Evolutionary conservation across 768 basidiomycete genomes (phyloP).

Genomic region (Collybia sordida): DNA sequence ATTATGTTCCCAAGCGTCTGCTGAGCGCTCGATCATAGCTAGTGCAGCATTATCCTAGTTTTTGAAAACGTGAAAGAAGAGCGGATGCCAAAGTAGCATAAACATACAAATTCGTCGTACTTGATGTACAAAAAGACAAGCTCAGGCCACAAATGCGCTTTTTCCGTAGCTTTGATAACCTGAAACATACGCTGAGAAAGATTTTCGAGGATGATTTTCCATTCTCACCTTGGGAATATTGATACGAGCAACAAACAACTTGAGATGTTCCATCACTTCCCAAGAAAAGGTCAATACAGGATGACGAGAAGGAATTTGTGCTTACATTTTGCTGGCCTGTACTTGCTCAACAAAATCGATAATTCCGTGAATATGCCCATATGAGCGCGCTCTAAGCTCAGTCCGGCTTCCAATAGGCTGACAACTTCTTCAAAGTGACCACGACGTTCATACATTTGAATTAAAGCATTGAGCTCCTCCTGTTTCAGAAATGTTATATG

Average conservation of each 20-base stretch:
- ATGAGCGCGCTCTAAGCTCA: conserved; percentile 96
- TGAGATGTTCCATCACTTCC: conserved; percentile 97
- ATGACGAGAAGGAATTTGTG: conserved; percentile 10
- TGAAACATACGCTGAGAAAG: conserved; percentile 16
- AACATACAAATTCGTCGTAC: conserved; percentile 88
- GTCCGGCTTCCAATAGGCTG: conserved; percentile 86
- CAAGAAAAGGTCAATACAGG: conserved; percentile 6
- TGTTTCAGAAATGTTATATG: conserved; percentile 22
- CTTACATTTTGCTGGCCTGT: conserved; percentile 88
- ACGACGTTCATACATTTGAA: conserved; percentile 84
- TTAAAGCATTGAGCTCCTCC: conserved; percentile 76
- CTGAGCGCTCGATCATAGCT: conserved; percentile 97
- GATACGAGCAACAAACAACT: conserved; percentile 92
- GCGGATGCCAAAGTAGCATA: not conserved
- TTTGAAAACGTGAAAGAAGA: not conserved
- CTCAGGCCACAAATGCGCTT: conserved; percentile 97
- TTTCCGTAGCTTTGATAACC: conserved; percentile 95
- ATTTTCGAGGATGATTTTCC: not conserved
- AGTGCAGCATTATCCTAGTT: conserved; percentile 90
- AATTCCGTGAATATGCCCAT: conserved; percentile 99
- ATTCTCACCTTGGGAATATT: conserved; percentile 86
- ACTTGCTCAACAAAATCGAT: conserved; percentile 90
- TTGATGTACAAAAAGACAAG: conserved; percentile 98
- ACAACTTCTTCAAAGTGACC: conserved; percentile 97
- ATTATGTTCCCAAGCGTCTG: conserved; percentile 99